Percentiles rank a stretch among this genome's conserved stretches.
Conservation (phyloP, 1,284 basidiomycete species). For the Tilletia caries region DNA sequence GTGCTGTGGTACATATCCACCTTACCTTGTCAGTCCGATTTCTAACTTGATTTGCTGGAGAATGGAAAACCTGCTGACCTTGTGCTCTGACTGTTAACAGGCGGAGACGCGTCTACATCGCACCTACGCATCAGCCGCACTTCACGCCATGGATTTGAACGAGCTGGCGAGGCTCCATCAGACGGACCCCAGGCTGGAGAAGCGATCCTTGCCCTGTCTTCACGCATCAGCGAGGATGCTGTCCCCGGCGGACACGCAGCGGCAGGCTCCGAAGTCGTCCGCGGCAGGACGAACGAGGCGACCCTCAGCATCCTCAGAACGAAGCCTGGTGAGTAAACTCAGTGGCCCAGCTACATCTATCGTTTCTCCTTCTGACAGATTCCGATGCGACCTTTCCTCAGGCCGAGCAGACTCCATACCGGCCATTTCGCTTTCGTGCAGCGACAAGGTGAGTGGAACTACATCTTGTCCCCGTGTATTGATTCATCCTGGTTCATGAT, state of each 20-base stretch:
- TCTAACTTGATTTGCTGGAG: background rate
- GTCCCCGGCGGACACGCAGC: too few relatives aligned
- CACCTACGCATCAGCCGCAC: slow-evolving; percentile 52
- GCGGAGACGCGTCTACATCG: slow-evolving; percentile 83
- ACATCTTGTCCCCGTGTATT: background rate
- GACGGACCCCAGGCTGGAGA: slow-evolving; percentile 46
- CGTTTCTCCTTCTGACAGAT: background rate
- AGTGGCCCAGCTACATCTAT: background rate
- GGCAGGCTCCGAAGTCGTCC: slow-evolving; percentile 29
- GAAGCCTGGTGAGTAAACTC: slow-evolving; percentile 65
- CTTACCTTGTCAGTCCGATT: slow-evolving; percentile 68
- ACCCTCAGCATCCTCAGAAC: slow-evolving; percentile 74
- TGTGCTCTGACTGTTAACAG: slow-evolving; percentile 56
- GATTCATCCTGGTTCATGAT: background rate
- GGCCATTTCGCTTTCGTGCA: slow-evolving; percentile 78
- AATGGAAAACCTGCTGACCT: background rate
- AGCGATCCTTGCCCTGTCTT: too few relatives aligned
- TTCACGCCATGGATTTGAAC: slow-evolving; percentile 65
- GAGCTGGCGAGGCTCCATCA: slow-evolving; percentile 59
- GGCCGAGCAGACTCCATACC: slow-evolving; percentile 73
- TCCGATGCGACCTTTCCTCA: too few relatives aligned
- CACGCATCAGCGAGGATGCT: too few relatives aligned
- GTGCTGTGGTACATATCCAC: slow-evolving; percentile 80
- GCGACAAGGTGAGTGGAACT: slow-evolving; percentile 65
- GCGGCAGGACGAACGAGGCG: slow-evolving; percentile 75